Base-by-base conservation (phyloP, 176 grass and related monocot genomes). In the Oryza nivara region DNA sequence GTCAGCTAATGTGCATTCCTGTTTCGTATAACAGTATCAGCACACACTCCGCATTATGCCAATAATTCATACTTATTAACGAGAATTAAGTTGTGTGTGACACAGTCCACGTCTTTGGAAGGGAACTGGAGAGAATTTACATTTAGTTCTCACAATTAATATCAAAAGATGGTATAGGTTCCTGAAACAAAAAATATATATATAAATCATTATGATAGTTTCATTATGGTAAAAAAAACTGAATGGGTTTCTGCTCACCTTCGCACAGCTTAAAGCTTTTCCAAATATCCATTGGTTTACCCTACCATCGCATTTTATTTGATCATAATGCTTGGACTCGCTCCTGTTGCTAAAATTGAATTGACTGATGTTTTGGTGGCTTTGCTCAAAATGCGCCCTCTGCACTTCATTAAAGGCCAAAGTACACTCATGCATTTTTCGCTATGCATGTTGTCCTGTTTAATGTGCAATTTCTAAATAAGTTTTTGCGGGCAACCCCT, bases 271-370 rank as follows among this genome's bases (percentile, higher is more conserved):
- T 41, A 70, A 51, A 75, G 28, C 5, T 65, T 84, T 22, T 75
- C 8, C 26, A 47, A 47, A 49, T 78, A n/a, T 82, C 25, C 46
- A 52, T 81, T 70, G 40, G 15, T 61, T 75, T 65, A 51, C 30
- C 47, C 5, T 82, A 64, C 72, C 20, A 65, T 51, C 78, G 11
- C 19, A 22, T 19, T n/a, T 71, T 14, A 60, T 56, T 34, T n/a
- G 15, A 40, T 82, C 30, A 78, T 88, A 58, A 41, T 88, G 56
- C 11, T 67, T 78, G 25, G 0, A 68, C 77, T 82, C 72, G 14
- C 11, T 79, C 28, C 19, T 45, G 30, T 16, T 6, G 23, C 40
- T n/a, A 6, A 9, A 83, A 48, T 45, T 40, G 47, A 61, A 4
- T 51, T 73, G 79, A 35, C 66, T 5, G 1, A 73, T 4, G 7